phyloP scores from a whole-genome alignment of 805 yeast genomes.

The Blastobotrys terrestris region DNA sequence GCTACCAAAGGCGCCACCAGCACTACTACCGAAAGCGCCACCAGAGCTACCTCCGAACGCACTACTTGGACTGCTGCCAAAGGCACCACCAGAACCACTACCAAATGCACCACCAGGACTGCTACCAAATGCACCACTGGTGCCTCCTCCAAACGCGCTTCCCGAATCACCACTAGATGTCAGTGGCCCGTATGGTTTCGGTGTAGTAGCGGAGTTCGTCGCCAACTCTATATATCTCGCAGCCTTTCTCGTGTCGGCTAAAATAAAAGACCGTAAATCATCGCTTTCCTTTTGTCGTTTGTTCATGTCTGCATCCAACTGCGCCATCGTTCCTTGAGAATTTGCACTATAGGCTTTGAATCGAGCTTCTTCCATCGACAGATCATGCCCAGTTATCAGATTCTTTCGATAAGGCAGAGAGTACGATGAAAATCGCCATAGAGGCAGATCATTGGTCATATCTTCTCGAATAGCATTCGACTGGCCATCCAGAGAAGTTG shows the following conservation, averaged over 20 bases:
- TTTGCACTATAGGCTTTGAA: conserved; percentile 14
- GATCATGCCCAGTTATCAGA: conserved; percentile 15
- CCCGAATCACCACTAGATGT: not conserved
- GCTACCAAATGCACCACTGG: conserved; percentile 4
- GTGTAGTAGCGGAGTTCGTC: conserved; percentile 22
- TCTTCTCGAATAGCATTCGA: conserved; percentile 8
- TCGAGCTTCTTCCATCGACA: conserved; percentile 18
- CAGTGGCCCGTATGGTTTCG: conserved; percentile 14
- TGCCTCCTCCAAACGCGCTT: conserved; percentile 20
- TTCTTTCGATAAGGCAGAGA: conserved; percentile 8
- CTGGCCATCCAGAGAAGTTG: conserved; percentile 1
- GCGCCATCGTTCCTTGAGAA: conserved; percentile 2
- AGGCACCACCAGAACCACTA: conserved; percentile 15
- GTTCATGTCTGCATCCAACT: conserved; percentile 3
- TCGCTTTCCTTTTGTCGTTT: conserved; percentile 42
- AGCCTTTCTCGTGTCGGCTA: conserved; percentile 41
- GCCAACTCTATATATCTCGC: conserved; percentile 52
- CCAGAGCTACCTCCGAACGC: conserved; percentile 10
- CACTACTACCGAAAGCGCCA: conserved; percentile 8
- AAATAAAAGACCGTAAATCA: conserved; percentile 35
- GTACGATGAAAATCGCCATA: conserved; percentile 13
- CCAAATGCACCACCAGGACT: conserved; percentile 7
- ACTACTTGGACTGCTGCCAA: conserved; percentile 12
- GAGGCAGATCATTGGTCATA: conserved; percentile 7
- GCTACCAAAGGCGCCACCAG: conserved; percentile 20